These are phyloP conservation scores for Phtheirospermum japonicum DNA, from an alignment of 257 asterid species.

Conservation along the genomic window DNA sequence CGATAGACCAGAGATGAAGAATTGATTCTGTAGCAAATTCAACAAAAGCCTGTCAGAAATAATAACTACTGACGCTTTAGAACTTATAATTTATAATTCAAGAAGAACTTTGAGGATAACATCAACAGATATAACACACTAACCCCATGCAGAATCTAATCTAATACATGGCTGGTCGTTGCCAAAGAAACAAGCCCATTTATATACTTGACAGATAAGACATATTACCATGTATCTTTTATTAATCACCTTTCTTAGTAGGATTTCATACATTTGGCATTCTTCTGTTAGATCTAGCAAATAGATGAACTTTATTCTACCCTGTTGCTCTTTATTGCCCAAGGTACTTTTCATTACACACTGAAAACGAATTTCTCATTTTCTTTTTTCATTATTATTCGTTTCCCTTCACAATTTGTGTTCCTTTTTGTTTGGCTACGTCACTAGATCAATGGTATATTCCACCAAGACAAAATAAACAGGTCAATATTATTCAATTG, in stretches of 20 bases:
- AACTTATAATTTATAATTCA: constrained; percentile 13
- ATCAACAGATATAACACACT: constrained; percentile 5
- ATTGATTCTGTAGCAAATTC: constrained; percentile 71
- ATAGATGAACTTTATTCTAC: not conserved
- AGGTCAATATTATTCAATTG: too few species aligned
- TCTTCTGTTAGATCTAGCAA: not conserved
- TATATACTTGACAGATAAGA: too few species aligned
- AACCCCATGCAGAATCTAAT: constrained; percentile 8
- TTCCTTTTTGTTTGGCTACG: too few species aligned
- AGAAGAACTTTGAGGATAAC: constrained; percentile 16
- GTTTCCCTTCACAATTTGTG: too few species aligned
- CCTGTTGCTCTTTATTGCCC: not conserved
- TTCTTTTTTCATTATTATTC: too few species aligned
- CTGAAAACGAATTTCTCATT: too few species aligned
- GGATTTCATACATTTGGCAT: not conserved
- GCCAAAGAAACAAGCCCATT: not conserved
- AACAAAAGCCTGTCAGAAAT: constrained; percentile 35
- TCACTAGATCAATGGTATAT: too few species aligned
- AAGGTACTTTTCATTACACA: not conserved
- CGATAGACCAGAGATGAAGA: constrained; percentile 93
- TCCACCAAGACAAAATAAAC: too few species aligned
- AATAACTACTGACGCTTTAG: constrained; percentile 1
- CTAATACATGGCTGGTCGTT: too few species aligned
- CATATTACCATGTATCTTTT: constrained; percentile 3
- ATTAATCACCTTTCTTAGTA: constrained; percentile 7